Percentiles rank a stretch among this genome's conserved stretches.
These are phyloP conservation scores for Pythium aquatile DNA, from an alignment of 352 stramenopile species.

Conservation along the genomic window DNA sequence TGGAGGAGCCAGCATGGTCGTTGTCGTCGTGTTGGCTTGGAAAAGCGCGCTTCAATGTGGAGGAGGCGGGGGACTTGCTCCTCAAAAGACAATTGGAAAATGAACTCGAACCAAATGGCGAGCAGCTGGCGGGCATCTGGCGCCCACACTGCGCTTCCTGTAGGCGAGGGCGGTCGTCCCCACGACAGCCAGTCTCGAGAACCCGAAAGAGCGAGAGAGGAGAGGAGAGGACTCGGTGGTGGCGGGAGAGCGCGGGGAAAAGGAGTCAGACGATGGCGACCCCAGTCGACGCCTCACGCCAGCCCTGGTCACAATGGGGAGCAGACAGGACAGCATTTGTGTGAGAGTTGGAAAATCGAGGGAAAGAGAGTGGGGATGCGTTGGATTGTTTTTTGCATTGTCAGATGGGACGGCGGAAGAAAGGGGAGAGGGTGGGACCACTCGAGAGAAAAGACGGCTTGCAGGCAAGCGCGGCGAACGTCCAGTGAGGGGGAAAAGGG, in stretches of 20 bases:
- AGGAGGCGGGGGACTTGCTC: constrained; percentile 6
- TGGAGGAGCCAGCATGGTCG: constrained; percentile 39
- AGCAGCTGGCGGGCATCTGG: constrained; percentile 26
- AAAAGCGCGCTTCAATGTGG: not conserved
- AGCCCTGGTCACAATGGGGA: not conserved
- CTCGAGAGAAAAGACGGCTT: constrained; percentile 12
- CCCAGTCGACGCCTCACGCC: constrained; percentile 8
- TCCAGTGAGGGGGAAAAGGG: constrained; percentile 5
- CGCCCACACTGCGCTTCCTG: not conserved
- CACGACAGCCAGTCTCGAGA: not conserved
- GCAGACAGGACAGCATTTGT: not conserved
- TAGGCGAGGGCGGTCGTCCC: not conserved
- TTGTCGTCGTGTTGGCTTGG: not conserved
- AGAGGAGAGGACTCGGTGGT: not conserved
- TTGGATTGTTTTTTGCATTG: not conserved
- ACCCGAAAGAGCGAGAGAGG: not conserved
- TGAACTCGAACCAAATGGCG: constrained; percentile 27
- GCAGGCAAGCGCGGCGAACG: constrained; percentile 16
- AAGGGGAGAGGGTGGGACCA: constrained; percentile 10
- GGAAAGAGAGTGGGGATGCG: constrained; percentile 12
- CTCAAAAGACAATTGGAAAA: constrained; percentile 30
- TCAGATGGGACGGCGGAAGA: constrained; percentile 15
- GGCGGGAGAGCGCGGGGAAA: constrained; percentile 7
- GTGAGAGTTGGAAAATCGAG: not conserved
- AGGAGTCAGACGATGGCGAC: constrained; percentile 1